Evolutionary conservation across 225 moss, liverwort and hornwort species (phyloP), one percentile per base, ranked within the genome.

Genomic region (Asterella californica): DNA sequence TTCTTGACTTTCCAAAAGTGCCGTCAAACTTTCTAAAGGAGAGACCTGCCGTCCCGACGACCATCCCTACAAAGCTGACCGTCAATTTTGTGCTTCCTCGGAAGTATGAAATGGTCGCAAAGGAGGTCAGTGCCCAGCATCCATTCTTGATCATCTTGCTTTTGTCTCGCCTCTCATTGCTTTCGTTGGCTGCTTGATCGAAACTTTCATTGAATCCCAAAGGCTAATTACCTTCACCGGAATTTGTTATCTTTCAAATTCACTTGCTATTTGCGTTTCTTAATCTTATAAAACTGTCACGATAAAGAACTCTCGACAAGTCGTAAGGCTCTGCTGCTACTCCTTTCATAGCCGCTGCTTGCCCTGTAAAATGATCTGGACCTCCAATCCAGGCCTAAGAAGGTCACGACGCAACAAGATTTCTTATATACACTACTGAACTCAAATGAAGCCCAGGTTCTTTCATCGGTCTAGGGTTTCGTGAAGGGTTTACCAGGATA

Each of bases 71-170:
- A 17, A 96, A 94, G 84, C 83, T 96, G 74, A 89, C 86, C 0
- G 77, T 96, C 66, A 96, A 96, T 83, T 91, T 94, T 45, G 84
- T 90, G 63, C 81, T 94, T 14, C 96, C 94, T 29, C 88, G 84
- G 30, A 32, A 3, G 33, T 66, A 53, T 61, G 86, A 88, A 78
- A 15, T 91, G 25, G 74, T 84, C 61, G 87, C 82, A 14, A 86
- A 90, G 81, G 80, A 83, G 91, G 93, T 92, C 12, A 54, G 77
- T 47, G 45, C 18, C 11, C 30, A 0, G 5, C 29, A 53, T n/a
- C 75, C 21, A 22, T 76, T 38, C 59, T 17, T 57, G 75, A 76
- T 19, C 47, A 76, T 76, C 59, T 59, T 59, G 42, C 33, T 70
- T 6, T 22, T 19, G 29, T 49, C 12, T 72, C n/a, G 17, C 7